These are phyloP conservation scores for Vigna nakashimae DNA, from an alignment of 306 rosid species.

Conservation along the genomic window DNA sequence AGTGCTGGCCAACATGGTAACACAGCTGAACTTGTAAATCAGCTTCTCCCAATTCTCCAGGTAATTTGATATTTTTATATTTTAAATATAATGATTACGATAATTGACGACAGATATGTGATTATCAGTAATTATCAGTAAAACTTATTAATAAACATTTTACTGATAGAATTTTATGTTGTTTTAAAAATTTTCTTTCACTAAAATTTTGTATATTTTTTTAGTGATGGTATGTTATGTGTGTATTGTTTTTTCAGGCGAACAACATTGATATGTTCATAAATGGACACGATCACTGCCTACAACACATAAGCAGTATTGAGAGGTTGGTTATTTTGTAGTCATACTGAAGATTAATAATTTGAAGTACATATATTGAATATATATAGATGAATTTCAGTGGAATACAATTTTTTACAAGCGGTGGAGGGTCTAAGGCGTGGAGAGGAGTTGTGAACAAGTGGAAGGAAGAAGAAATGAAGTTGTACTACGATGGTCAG, in stretches of 20 bases:
- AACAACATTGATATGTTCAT: slow-evolving; percentile 64
- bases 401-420: slow-evolving; percentile 65
- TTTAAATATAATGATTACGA: neutral
- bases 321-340: slow-evolving; percentile 33
- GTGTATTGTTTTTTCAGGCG: slow-evolving; percentile 48
- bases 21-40: slow-evolving; percentile 60
- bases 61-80: slow-evolving; percentile 36
- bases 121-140: too few relatives aligned
- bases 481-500: slow-evolving; percentile 75
- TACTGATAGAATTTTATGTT: too few relatives aligned
- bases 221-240: neutral
- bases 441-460: slow-evolving; percentile 61
- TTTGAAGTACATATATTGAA: neutral
- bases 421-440: slow-evolving; percentile 86
- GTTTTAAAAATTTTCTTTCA: too few relatives aligned
- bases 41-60: slow-evolving; percentile 75
- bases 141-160: too few relatives aligned
- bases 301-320: slow-evolving; percentile 60
- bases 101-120: too few relatives aligned
- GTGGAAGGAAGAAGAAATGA: slow-evolving; percentile 52
- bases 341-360: neutral
- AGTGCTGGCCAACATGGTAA: slow-evolving; percentile 66
- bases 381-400: slow-evolving; percentile 46
- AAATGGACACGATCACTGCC: slow-evolving; percentile 89
- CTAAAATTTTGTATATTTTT: too few relatives aligned